Percentiles rank a stretch among this genome's conserved stretches.
phyloP scores from a whole-genome alignment of 192 early-diverging fungal species.

The Coemansia sp. region DNA sequence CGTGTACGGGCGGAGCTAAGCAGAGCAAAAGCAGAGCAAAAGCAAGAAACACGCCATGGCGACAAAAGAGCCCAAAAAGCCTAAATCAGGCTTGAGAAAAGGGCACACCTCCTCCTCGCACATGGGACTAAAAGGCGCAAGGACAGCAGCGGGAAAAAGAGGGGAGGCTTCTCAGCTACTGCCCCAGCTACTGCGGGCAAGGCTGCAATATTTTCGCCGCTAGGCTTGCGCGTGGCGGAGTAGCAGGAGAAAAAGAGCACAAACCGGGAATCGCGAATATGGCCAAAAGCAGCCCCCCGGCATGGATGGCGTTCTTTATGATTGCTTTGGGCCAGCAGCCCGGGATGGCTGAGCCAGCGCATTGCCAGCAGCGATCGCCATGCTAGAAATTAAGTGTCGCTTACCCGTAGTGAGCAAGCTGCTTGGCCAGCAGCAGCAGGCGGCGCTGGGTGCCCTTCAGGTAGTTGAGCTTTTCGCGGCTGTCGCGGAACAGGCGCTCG shows the following conservation, averaged over 20 bases:
- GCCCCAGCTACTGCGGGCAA: conserved; percentile 3
- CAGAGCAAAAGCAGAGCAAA: no score
- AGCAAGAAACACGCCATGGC: not conserved
- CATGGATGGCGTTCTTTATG: not conserved
- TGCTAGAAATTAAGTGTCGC: not conserved
- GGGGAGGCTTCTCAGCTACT: conserved; percentile 5
- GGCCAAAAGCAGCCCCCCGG: not conserved
- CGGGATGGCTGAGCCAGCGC: not conserved
- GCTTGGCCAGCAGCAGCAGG: conserved; percentile 24
- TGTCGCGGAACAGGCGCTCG: conserved; percentile 26
- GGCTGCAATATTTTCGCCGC: not conserved
- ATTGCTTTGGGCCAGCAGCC: not conserved
- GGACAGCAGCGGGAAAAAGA: not conserved
- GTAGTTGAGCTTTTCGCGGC: conserved; percentile 34
- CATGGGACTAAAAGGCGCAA: not conserved
- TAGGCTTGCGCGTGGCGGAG: conserved; percentile 1
- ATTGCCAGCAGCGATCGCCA: conserved; percentile 5
- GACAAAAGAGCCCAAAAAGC: not conserved
- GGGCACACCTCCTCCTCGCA: no score
- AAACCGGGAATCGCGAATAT: conserved; percentile 3
- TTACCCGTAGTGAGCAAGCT: conserved; percentile 34
- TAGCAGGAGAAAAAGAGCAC: not conserved
- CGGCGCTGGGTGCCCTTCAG: conserved; percentile 26
- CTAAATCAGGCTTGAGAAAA: not conserved
- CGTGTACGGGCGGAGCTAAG: conserved; percentile 1